phyloP scores from a whole-genome alignment of 2,329 filamentous ascomycete genomes.

The Paradendryphiella salina region DNA sequence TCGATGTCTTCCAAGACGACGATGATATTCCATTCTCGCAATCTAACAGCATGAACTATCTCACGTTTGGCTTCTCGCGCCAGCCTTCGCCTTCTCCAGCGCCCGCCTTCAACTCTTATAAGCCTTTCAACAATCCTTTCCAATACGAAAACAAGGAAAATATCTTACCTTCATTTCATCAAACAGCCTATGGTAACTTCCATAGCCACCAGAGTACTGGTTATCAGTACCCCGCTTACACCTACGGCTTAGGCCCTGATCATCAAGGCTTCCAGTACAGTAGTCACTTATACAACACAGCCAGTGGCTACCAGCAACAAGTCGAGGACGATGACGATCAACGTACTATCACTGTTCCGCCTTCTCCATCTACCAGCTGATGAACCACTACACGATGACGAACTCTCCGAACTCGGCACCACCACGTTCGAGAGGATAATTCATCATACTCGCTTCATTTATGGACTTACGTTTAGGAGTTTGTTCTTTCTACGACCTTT shows the following conservation, averaged over 20 bases:
- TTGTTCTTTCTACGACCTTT: constrained; percentile 3
- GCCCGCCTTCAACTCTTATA: constrained; percentile 34
- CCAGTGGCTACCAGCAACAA: constrained; percentile 32
- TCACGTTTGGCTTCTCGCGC: constrained; percentile 40
- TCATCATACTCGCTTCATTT: constrained; percentile 24
- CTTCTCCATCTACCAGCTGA: constrained; percentile 41
- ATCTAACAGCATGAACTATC: constrained; percentile 40
- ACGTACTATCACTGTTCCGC: constrained; percentile 44
- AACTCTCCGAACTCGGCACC: constrained; percentile 1
- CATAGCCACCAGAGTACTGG: constrained; percentile 28
- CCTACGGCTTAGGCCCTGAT: constrained; percentile 37
- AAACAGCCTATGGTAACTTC: constrained; percentile 29
- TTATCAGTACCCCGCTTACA: constrained; percentile 35
- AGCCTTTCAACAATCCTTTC: constrained; percentile 33
- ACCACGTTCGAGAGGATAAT: constrained; percentile 6
- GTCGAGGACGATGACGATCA: constrained; percentile 42
- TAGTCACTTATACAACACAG: constrained; percentile 28
- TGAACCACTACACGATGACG: neutral
- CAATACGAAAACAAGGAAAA: constrained; percentile 45
- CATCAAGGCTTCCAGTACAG: constrained; percentile 34
- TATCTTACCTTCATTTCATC: constrained; percentile 28
- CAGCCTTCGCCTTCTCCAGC: constrained; percentile 33
- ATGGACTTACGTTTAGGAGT: constrained; percentile 15
- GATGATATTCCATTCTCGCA: constrained; percentile 39
- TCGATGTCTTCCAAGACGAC: constrained; percentile 50